Conservation (phyloP, 306 rosid genomes). For the Lathyrus sativus region DNA sequence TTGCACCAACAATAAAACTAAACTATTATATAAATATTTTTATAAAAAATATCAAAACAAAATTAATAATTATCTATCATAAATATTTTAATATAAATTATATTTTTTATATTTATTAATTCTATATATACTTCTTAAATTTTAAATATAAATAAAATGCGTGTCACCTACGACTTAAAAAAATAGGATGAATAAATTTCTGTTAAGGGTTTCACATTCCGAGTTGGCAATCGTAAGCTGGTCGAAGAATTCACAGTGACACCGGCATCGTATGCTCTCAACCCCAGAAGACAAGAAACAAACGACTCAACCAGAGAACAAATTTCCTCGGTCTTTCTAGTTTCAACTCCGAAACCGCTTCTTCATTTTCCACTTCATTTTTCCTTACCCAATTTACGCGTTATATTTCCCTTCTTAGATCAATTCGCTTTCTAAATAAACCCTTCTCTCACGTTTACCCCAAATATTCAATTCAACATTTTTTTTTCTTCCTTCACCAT, state of each 20-base stretch:
- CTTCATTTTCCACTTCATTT: slow-evolving; percentile 2
- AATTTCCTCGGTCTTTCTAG: slow-evolving; percentile 35
- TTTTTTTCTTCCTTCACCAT: neutral
- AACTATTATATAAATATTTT: too few relatives aligned
- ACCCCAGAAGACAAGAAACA: slow-evolving; percentile 11
- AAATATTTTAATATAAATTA: too few relatives aligned
- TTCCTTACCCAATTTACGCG: slow-evolving; percentile 28
- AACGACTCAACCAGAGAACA: slow-evolving; percentile 23
- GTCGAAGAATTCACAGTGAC: neutral
- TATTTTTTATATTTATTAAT: too few relatives aligned
- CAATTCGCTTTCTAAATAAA: slow-evolving; percentile 31
- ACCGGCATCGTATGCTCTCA: slow-evolving; percentile 26
- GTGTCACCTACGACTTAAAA: too few relatives aligned
- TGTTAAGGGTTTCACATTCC: too few relatives aligned
- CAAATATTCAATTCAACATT: slow-evolving; percentile 4
- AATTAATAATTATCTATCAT: too few relatives aligned
- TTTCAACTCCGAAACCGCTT: slow-evolving; percentile 28
- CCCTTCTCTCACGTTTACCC: slow-evolving; percentile 39
- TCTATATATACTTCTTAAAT: too few relatives aligned
- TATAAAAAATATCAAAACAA: too few relatives aligned
- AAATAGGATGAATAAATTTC: too few relatives aligned
- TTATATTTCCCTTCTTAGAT: slow-evolving; percentile 16
- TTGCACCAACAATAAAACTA: too few relatives aligned
- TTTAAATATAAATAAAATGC: too few relatives aligned
- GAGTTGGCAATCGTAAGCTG: neutral